Conservation (phyloP, 805 yeast genomes). For the Candida argentea region DNA sequence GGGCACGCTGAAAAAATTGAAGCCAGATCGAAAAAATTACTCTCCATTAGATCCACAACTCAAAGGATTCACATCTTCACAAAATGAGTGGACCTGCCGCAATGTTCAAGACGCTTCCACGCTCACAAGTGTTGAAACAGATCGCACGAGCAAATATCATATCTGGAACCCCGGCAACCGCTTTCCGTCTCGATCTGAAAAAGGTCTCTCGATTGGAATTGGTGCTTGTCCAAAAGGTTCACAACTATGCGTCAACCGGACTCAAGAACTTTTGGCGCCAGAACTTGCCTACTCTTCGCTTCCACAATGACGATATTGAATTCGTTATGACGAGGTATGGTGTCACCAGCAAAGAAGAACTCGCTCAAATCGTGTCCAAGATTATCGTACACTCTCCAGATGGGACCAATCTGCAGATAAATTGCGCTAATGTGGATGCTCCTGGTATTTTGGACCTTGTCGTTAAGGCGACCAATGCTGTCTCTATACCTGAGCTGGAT, state of each 20-base stretch:
- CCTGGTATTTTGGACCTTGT: conserved; percentile 49
- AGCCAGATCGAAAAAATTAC: too few species aligned
- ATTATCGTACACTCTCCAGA: conserved; percentile 30
- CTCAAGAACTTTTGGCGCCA: conserved; percentile 67
- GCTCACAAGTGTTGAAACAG: conserved; percentile 36
- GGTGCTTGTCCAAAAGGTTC: conserved; percentile 34
- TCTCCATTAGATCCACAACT: too few species aligned
- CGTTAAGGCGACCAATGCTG: conserved; percentile 42
- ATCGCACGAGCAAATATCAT: conserved; percentile 39
- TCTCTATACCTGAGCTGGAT: conserved; percentile 4
- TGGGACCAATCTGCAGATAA: conserved; percentile 31
- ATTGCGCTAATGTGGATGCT: conserved; percentile 42
- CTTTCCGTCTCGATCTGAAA: conserved; percentile 20
- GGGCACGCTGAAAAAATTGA: too few species aligned
- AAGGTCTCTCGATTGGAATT: conserved; percentile 35
- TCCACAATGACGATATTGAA: conserved; percentile 67
- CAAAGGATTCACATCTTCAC: too few species aligned
- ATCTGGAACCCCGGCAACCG: conserved; percentile 36
- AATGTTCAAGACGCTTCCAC: conserved; percentile 23
- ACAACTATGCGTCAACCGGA: conserved; percentile 47
- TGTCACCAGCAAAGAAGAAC: conserved; percentile 30
- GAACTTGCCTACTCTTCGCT: conserved; percentile 66
- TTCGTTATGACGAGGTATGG: conserved; percentile 52
- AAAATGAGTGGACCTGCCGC: conserved; percentile 2
- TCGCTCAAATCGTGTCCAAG: conserved; percentile 34